Base-by-base conservation (phyloP, 108 stramenopile species). In the Pseudonitzschia multistriata region DNA sequence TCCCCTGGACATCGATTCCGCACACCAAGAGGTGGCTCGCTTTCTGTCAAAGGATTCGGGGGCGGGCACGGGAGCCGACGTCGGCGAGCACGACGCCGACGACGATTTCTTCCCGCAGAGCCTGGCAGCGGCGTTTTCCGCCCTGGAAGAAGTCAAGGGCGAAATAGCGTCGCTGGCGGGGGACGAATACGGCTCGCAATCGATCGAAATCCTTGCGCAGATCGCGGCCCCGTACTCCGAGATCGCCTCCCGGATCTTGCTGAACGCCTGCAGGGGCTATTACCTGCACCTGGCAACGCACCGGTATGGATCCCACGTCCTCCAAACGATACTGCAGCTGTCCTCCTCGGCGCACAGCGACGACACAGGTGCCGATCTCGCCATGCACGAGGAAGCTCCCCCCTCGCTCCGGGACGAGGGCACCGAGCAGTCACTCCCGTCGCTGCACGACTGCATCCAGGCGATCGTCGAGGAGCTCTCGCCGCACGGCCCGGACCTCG, bases 101-200 rank as follows among this genome's bases (percentile, higher is more conserved):
- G 62, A 76, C 21, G 70, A 64, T 17, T 87, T 86, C 48, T 90
- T 85, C 62, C 93, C 93, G 10, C 78, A 83, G 15, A 68, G 69
- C 19, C 53, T 94, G 0, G 77, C 87, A 5, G 90, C 88, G 17
- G 80, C 93, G 0, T 74, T 89, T 25, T 77, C 88, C 2, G 90
- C 93, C 11, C 67, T 91, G 3, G 87, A 88, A 5, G 90, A 91
- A 66, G 83, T 94, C 17, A 72, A 79, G 27, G 76, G 85, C 27
- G 93, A 94, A 72, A 77, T 94, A 21, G 93, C 93, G 2, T 91
- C 90, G 4, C 74, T 94, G 1, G 85, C 93, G 0, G 87, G 90
- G 22, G 93, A 94, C 39, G 93, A 94, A 72, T 56, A 67, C 49
- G 84, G 84, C 17, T 85, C 90, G 14, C 68, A 88, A 45, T 68